phyloP scores from a whole-genome alignment of 2,329 filamentous ascomycete genomes.

The Trichophyton verrucosum region DNA sequence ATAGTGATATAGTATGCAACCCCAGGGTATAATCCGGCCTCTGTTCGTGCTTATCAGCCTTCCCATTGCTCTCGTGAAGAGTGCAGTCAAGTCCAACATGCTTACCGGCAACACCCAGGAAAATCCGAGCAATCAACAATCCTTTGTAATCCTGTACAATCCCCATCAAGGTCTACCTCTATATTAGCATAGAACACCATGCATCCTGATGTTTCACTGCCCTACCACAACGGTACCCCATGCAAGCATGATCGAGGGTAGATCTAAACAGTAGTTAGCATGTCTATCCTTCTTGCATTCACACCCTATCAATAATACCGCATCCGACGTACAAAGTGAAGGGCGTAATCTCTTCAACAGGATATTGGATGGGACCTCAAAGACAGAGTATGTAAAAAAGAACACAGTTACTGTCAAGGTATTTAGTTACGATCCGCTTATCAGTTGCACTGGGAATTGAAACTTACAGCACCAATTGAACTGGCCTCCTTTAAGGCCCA shows the following conservation, averaged over 20 bases:
- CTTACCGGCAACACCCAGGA: conserved; percentile 29
- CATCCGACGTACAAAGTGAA: conserved; percentile 16
- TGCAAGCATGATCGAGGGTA: conserved; percentile 23
- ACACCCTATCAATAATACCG: neutral
- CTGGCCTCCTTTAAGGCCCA: conserved; percentile 17
- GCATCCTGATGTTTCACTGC: neutral
- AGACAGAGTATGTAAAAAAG: conserved; percentile 17
- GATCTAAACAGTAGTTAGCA: conserved; percentile 9
- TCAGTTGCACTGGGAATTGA: neutral
- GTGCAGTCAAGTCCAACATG: neutral
- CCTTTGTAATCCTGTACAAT: conserved; percentile 36
- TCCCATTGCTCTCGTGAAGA: neutral
- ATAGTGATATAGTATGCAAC: conserved; percentile 35
- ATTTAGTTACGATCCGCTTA: neutral
- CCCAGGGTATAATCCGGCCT: conserved; percentile 33
- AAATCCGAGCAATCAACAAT: conserved; percentile 36
- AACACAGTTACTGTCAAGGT: conserved; percentile 15
- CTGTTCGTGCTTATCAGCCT: conserved; percentile 13
- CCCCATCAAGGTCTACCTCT: conserved; percentile 35
- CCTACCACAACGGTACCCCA: conserved; percentile 38
- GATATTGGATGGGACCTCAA: conserved; percentile 19
- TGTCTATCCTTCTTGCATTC: neutral
- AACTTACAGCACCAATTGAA: conserved; percentile 19
- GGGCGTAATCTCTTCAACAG: conserved; percentile 21
- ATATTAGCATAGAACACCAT: neutral